phyloP scores from a whole-genome alignment of 352 stramenopile species.

The Peronospora belbahrii region DNA sequence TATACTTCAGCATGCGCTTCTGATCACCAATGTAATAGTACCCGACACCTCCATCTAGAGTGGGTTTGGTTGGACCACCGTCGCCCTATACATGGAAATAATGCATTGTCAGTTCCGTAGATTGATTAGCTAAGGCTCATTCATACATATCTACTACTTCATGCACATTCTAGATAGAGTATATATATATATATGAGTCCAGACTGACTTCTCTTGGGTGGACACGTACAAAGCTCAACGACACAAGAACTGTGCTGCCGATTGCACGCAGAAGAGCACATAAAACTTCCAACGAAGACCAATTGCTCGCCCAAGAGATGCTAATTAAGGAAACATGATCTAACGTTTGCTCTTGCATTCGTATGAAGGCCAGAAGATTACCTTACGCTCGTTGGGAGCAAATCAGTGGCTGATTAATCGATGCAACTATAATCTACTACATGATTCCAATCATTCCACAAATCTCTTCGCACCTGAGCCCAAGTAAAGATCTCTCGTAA shows the following conservation, averaged over 20 bases:
- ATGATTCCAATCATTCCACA: background rate
- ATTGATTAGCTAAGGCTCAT: background rate
- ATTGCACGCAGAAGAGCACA: constrained; percentile 38
- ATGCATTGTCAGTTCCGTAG: constrained; percentile 12
- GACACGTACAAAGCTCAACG: constrained; percentile 47
- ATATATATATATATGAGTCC: constrained; percentile 72
- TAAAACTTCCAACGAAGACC: constrained; percentile 3
- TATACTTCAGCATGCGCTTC: constrained; percentile 69
- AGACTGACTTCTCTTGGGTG: constrained; percentile 78
- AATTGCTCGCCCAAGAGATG: constrained; percentile 44
- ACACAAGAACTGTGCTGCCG: constrained; percentile 76
- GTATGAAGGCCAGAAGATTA: constrained; percentile 88
- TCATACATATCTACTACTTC: background rate
- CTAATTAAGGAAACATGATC: constrained; percentile 82
- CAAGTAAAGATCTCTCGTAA: constrained; percentile 81
- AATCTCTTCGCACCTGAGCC: constrained; percentile 55
- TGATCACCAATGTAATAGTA: constrained; percentile 86
- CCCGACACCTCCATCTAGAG: constrained; percentile 67
- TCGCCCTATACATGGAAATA: constrained; percentile 46
- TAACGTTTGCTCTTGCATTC: constrained; percentile 66
- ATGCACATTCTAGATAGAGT: constrained; percentile 2
- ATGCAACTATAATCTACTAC: constrained; percentile 31
- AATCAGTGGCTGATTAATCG: constrained; percentile 89
- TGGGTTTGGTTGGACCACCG: constrained; percentile 58
- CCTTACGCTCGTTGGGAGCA: constrained; percentile 16